Evolutionary conservation across 352 stramenopile genomes (phyloP).

Genomic region (Pythium phragmiticola): DNA sequence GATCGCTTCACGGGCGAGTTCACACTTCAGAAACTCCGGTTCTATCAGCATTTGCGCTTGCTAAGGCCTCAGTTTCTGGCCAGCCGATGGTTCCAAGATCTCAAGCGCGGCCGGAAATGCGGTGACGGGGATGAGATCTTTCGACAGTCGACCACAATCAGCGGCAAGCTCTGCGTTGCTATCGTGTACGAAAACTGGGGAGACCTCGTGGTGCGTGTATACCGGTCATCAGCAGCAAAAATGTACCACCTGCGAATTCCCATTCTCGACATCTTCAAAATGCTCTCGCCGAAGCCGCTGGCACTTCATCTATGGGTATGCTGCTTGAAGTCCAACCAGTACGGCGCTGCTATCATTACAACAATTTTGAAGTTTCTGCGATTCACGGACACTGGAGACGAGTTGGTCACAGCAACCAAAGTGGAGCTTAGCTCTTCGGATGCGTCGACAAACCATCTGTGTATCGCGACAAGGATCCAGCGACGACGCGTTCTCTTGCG

Average conservation of each 20-base stretch:
- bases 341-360: constrained; percentile 41
- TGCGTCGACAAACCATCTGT: neutral
- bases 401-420: neutral
- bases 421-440: neutral
- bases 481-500: constrained; percentile 43
- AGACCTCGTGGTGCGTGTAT: constrained; percentile 56
- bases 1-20: constrained; percentile 72
- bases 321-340: constrained; percentile 73
- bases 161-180: constrained; percentile 49
- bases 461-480: constrained; percentile 33
- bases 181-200: constrained; percentile 81
- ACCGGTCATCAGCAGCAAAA: constrained; percentile 38
- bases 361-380: constrained; percentile 36
- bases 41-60: constrained; percentile 61
- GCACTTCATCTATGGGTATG: constrained; percentile 61
- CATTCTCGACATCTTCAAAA: constrained; percentile 36
- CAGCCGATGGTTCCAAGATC: constrained; percentile 62
- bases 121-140: constrained; percentile 70
- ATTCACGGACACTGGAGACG: constrained; percentile 4
- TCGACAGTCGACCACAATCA: constrained; percentile 47
- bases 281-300: constrained; percentile 39
- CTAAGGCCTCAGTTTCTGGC: constrained; percentile 50
- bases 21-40: constrained; percentile 63
- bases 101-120: constrained; percentile 53
- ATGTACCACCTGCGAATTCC: constrained; percentile 35